Evolutionary conservation across 805 yeast genomes (phyloP), one percentile per base, ranked within the genome.

Genomic region (Kazachstania psychrophila): DNA sequence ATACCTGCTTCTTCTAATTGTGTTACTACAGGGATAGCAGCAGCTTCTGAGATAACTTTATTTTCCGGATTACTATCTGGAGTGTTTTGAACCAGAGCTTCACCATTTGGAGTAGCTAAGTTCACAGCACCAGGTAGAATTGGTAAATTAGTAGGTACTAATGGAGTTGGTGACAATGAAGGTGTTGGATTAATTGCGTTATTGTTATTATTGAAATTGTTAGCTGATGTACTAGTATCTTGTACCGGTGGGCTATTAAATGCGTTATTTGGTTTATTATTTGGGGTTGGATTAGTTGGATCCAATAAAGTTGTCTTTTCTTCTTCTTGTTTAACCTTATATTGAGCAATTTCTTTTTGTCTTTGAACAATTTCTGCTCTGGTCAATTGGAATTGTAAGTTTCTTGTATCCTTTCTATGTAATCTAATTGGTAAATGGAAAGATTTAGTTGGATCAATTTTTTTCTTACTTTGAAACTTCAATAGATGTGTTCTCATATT

Each of bases 381-480:
- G 2, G 88, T 77, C 48, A 86, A 65, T 58, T 86, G 94, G 53
- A 83, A 83, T 56, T 88, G 96, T 54, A 89, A 66, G 55, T 85
- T 84, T 52, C 86, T 75, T 1, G 98, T 96, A 59, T 89, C 97
- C 54, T 89, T 88, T 48, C 97, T 71, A 58, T 88, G 96, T 54
- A 89, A 64, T 48, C 96, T 67, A 14, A 88, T 79, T 0, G 98
- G 98, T 41, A 73, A 72, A 38, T 76, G 78, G 57, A 89, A 92
- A 43, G 77, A 77, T 24, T 65, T 62, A 27, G 66, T 61, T 9
- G 92, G 89, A 44, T 85, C 85, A 24, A 92, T 79, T 31, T 72
- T 69, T 48, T 74, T 72, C 41, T 76, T 75, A 23, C 82, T 69
- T 51, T 81, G 94, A 52, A 89, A 86, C 58, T 80, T 80, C 61